Conservation (phyloP, 73 alveolate genomes). For the Paramecium sexaurelia region DNA sequence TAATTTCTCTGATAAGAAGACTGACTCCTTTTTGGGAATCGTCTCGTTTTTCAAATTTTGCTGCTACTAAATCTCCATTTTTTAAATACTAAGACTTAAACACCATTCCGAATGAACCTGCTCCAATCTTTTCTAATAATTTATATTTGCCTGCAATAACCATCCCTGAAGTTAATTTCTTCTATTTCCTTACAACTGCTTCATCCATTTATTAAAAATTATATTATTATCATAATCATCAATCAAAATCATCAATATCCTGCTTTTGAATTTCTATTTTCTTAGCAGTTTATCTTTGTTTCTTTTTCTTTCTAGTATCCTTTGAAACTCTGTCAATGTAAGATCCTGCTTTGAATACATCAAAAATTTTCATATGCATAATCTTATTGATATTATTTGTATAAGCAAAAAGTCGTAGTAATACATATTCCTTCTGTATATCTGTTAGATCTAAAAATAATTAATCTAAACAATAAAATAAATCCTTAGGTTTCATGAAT, state of each 20-base stretch:
- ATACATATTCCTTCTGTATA: constrained; percentile 33
- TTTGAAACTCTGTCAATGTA: constrained; percentile 46
- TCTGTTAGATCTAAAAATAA: constrained; percentile 46
- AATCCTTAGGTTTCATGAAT: constrained; percentile 46
- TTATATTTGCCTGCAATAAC: constrained; percentile 52
- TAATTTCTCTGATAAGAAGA: constrained; percentile 73
- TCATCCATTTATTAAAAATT: not conserved
- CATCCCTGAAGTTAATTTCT: not conserved
- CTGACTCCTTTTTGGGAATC: constrained; percentile 71
- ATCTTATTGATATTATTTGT: constrained; percentile 43
- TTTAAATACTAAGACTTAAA: constrained; percentile 73
- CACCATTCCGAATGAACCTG: constrained; percentile 81
- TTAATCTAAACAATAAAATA: constrained; percentile 55
- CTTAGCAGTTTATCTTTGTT: not conserved
- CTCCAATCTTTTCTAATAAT: constrained; percentile 75
- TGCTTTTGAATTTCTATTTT: constrained; percentile 6
- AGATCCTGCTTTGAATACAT: constrained; percentile 53
- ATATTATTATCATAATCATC: not conserved
- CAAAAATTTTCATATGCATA: constrained; percentile 42
- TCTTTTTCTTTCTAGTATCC: constrained; percentile 46
- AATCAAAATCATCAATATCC: constrained; percentile 23
- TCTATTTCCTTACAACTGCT: not conserved
- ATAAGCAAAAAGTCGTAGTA: constrained; percentile 32
- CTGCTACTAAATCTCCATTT: constrained; percentile 76
- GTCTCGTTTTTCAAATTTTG: constrained; percentile 78